These are phyloP conservation scores for Staphylotrichum longicolle DNA, from an alignment of 495 filamentous ascomycete genomes.

Conservation along the genomic window DNA sequence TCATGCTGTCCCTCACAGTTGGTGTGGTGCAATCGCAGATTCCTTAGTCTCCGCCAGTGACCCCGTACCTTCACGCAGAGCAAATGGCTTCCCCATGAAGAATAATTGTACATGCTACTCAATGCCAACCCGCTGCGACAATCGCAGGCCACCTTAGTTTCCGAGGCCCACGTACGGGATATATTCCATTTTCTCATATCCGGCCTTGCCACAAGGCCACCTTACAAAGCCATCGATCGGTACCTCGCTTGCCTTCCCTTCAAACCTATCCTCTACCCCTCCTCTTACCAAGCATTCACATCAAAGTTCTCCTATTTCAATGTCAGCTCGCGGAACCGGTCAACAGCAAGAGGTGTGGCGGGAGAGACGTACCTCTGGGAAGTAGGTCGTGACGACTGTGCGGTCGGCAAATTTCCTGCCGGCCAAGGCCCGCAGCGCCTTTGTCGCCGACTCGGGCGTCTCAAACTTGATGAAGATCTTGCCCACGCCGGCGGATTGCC, in stretches of 20 bases:
- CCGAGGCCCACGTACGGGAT: neutral
- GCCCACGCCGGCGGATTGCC: slow-evolving; percentile 83
- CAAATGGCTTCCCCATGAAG: neutral
- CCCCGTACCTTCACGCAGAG: neutral
- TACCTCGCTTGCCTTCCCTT: neutral
- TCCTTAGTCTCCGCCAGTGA: neutral
- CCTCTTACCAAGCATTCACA: slow-evolving; percentile 67
- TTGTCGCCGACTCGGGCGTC: slow-evolving; percentile 69
- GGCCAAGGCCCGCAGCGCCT: slow-evolving; percentile 79
- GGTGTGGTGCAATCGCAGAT: neutral
- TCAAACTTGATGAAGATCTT: slow-evolving; percentile 98
- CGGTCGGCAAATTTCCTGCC: slow-evolving; percentile 93
- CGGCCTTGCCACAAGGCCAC: neutral
- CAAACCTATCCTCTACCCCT: neutral
- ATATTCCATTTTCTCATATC: neutral
- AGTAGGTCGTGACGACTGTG: slow-evolving; percentile 94
- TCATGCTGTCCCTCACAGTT: neutral
- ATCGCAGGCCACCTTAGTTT: too few relatives aligned
- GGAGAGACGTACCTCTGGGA: slow-evolving; percentile 67
- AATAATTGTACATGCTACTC: slow-evolving; percentile 14
- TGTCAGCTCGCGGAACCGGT: slow-evolving; percentile 23
- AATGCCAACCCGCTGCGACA: neutral
- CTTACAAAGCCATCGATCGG: neutral
- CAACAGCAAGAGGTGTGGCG: neutral
- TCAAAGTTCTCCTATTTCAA: slow-evolving; percentile 69